Base-by-base conservation (phyloP, 2,329 filamentous ascomycete genomes). In the Ceratocystis lukuohia region DNA sequence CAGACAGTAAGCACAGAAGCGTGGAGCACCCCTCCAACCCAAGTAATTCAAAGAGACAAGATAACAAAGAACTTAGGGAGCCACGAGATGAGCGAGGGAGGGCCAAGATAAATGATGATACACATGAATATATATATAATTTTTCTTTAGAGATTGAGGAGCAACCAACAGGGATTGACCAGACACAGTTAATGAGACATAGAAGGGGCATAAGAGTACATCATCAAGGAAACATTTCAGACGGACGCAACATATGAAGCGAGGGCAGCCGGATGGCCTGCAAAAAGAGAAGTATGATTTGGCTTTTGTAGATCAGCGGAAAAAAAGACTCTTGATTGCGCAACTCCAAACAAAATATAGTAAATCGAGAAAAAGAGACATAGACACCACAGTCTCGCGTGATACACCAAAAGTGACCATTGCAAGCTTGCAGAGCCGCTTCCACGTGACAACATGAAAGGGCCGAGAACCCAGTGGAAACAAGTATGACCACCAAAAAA, bases 371-470 rank as follows among this genome's bases (percentile, higher is more conserved):
- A n/a, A 37, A 53, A 25, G 22, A 53, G 5, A 30, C 17, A 17
- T 4, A n/a, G 37, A 62, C 45, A 48, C 25, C 20, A 53, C 1
- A 17, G 8, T 15, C 37, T 41, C 46, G 15, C 20, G 6, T 8
- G 22, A 28, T 25, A 20, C 45, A 46, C 20, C 37, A 59, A 45
- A 65, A 56, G 20, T 22, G 48, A 65, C 33, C 22, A 50, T 50
- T 30, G 33, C 64, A 61, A 56, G 48, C 50, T 30, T 30, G 15
- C 33, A 12, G 12, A 4, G 12, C 20, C 50, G 20, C 64, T 48
- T 57, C 22, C 64, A 65, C 30, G 53, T 46, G 41, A 65, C 22
- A 65, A 61, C 64, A 57, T 65, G 64, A 57, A 65, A 50, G 44
- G 28, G 53, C n/a, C 15, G 15, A 30, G 28, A 20, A 30, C n/a